Conservation (phyloP, 768 basidiomycete species). For the Trametopsis cervina region DNA sequence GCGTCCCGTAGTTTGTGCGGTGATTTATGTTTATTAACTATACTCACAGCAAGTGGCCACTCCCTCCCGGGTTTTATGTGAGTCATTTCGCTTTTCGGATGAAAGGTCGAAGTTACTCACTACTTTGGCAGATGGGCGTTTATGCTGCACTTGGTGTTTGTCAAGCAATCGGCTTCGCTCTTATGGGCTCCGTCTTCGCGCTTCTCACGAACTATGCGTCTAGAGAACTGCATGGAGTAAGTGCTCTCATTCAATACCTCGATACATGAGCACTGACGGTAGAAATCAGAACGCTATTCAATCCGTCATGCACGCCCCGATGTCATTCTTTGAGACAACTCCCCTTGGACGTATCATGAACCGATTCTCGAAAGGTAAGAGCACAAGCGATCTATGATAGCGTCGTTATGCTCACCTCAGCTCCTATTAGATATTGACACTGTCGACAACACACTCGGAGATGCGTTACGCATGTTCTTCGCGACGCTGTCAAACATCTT, state of each 20-base stretch:
- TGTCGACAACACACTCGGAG: constrained; percentile 68
- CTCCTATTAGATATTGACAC: constrained; percentile 59
- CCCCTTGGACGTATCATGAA: constrained; percentile 88
- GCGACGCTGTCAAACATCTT: constrained; percentile 56
- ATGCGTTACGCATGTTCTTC: constrained; percentile 69
- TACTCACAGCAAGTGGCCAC: constrained; percentile 42
- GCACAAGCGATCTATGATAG: too few relatives aligned
- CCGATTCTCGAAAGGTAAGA: constrained; percentile 72
- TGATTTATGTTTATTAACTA: constrained; percentile 9
- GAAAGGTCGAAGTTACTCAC: too few relatives aligned
- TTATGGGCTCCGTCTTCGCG: constrained; percentile 60
- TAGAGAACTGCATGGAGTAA: constrained; percentile 51
- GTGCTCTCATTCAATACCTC: constrained; percentile 8
- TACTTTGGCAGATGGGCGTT: constrained; percentile 65
- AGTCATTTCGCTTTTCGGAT: too few relatives aligned
- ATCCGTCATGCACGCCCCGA: constrained; percentile 77
- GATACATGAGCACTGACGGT: neutral
- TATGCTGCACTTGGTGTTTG: constrained; percentile 69
- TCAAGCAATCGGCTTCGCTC: constrained; percentile 62
- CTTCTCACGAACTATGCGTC: constrained; percentile 76
- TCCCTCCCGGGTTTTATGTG: constrained; percentile 66
- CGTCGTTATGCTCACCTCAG: neutral
- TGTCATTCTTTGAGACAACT: constrained; percentile 87
- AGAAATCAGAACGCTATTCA: constrained; percentile 45
- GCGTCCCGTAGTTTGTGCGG: constrained; percentile 17